A percentile compares a stretch with the other conserved stretches of the same genome.
Conservation (phyloP, 2,329 filamentous ascomycete species). For the Tolypocladium ovalisporum region DNA sequence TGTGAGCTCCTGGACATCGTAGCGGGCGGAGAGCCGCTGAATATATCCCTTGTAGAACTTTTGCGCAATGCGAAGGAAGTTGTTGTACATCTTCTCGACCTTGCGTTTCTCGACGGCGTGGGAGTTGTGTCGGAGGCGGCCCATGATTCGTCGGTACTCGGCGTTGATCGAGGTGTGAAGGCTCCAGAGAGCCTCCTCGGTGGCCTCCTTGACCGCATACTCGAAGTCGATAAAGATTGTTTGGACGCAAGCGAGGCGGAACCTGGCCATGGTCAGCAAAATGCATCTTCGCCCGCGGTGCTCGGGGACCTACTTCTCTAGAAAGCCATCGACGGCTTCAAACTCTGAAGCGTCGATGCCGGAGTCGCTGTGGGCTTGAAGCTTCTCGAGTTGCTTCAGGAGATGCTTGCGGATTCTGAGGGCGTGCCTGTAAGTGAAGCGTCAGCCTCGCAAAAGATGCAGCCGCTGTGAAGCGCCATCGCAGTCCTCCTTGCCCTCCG, state of each 20-base stretch:
- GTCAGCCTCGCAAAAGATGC: constrained; percentile 3
- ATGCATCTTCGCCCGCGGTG: background rate
- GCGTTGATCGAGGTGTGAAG: constrained; percentile 68
- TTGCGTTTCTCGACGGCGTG: constrained; percentile 59
- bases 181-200: constrained; percentile 68
- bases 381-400: constrained; percentile 30
- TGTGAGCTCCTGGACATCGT: constrained; percentile 40
- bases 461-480: background rate
- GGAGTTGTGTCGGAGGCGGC: constrained; percentile 38
- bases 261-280: constrained; percentile 30
- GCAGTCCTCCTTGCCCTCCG: background rate
- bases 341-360: constrained; percentile 30
- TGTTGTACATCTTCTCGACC: constrained; percentile 68
- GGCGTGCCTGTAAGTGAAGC: constrained; percentile 21
- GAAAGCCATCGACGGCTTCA: constrained; percentile 29
- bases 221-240: constrained; percentile 64
- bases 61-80: constrained; percentile 79
- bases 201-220: constrained; percentile 49
- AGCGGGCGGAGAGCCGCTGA: constrained; percentile 57
- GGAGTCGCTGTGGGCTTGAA: constrained; percentile 23
- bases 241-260: constrained; percentile 61
- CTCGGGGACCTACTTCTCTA: constrained; percentile 16
- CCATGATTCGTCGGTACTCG: constrained; percentile 62
- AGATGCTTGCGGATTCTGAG: constrained; percentile 32
- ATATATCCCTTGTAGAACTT: constrained; percentile 83